These are phyloP conservation scores for Hyaloscypha variabilis DNA, from an alignment of 495 filamentous ascomycete species.

Conservation along the genomic window DNA sequence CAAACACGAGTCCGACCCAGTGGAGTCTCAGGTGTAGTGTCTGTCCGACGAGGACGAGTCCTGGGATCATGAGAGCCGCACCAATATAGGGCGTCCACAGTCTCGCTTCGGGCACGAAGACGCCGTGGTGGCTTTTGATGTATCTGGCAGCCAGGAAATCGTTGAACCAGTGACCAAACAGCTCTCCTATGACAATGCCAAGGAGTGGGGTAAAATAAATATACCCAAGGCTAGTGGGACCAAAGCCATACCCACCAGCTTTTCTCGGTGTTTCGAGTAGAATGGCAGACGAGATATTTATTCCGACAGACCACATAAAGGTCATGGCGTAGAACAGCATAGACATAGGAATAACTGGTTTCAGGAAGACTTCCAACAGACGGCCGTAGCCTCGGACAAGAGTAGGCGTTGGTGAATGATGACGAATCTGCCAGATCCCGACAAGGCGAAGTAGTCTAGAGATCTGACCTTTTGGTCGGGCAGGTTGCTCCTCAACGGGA, in stretches of 20 bases:
- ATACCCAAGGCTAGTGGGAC: background rate
- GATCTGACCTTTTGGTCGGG: background rate
- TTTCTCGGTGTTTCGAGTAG: too few species aligned
- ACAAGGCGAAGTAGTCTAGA: background rate
- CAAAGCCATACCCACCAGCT: background rate
- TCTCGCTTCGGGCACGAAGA: background rate
- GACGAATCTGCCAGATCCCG: background rate
- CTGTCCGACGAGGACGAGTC: background rate
- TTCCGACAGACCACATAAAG: background rate
- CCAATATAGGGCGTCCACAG: background rate
- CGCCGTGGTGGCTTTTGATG: background rate
- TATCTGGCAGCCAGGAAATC: background rate
- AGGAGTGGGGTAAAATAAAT: background rate
- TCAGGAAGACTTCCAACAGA: background rate
- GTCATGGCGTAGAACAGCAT: background rate
- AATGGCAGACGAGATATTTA: too few species aligned
- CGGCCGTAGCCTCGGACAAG: background rate
- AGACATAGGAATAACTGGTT: background rate
- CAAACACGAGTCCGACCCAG: background rate
- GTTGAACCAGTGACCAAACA: background rate
- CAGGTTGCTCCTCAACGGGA: background rate
- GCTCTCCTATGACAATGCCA: background rate
- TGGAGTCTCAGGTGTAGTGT: background rate
- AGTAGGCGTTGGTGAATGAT: background rate
- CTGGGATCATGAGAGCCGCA: background rate